Evolutionary conservation across 2,329 filamentous ascomycete species (phyloP).

Genomic region (Penicillium sp.): DNA sequence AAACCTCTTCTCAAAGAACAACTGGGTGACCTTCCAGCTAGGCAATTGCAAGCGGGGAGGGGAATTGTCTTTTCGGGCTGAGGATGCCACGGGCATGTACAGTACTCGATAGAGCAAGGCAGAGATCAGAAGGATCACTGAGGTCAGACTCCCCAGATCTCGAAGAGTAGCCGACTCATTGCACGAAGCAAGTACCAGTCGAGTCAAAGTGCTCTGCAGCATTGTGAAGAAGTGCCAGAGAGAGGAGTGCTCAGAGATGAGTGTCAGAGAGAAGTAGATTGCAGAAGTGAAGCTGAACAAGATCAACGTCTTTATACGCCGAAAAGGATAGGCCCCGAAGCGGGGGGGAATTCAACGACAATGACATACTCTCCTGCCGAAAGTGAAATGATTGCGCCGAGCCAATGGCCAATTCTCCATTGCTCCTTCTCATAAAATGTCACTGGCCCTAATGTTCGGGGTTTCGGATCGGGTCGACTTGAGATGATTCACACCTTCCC

Average conservation of each 20-base stretch:
- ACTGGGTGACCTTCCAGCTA: not conserved
- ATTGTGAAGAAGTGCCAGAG: not conserved
- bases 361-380: not conserved
- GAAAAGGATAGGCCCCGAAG: not conserved
- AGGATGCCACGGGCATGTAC: not conserved
- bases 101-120: not conserved
- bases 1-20: constrained; percentile 1
- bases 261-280: not conserved
- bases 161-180: not conserved
- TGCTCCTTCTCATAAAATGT: not conserved
- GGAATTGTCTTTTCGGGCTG: not conserved
- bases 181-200: not conserved
- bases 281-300: not conserved
- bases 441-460: too few species aligned
- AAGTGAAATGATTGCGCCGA: not conserved
- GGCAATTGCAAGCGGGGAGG: not conserved
- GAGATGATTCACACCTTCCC: not conserved
- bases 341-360: not conserved
- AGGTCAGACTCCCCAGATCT: not conserved
- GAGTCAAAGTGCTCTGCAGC: not conserved
- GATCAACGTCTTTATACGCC: not conserved
- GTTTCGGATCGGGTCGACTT: not conserved
- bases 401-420: not conserved
- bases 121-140: not conserved
- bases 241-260: too few species aligned